Percentiles rank a stretch among this genome's conserved stretches.
Conservation (phyloP, 2,329 filamentous ascomycete species). For the Rhynchosporium secalis region DNA sequence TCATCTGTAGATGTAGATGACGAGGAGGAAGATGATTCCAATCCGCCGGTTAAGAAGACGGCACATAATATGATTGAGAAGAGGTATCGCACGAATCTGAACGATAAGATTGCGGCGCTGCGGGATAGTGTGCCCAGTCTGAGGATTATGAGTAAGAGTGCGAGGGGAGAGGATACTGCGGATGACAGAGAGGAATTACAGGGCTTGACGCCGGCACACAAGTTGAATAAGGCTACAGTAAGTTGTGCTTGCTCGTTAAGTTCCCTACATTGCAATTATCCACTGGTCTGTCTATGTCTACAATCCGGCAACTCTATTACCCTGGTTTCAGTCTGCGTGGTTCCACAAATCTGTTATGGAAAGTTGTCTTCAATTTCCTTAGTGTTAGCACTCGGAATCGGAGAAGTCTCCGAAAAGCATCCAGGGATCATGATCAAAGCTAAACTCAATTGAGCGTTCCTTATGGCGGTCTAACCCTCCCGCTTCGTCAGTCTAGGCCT, state of each 20-base stretch:
- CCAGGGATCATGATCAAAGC: not conserved
- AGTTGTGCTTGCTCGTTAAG: conserved; percentile 24
- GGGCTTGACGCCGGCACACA: conserved; percentile 83
- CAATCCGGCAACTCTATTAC: not conserved
- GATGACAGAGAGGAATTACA: conserved; percentile 79
- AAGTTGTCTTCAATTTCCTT: not conserved
- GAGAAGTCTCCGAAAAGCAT: not conserved
- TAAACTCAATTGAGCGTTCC: not conserved
- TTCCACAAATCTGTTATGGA: not conserved
- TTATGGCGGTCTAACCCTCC: not conserved
- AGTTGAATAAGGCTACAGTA: conserved; percentile 95
- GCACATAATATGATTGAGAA: conserved; percentile 99
- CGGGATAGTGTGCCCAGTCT: conserved; percentile 90
- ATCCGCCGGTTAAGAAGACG: conserved; percentile 75
- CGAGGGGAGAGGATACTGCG: conserved; percentile 65
- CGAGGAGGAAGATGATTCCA: conserved; percentile 61
- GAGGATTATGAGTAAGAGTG: conserved; percentile 76
- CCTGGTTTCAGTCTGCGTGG: not conserved
- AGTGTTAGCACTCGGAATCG: not conserved
- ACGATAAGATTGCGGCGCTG: conserved; percentile 93
- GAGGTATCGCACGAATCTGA: conserved; percentile 91
- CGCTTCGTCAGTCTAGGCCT: not conserved
- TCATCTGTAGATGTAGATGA: conserved; percentile 61
- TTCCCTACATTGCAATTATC: not conserved
- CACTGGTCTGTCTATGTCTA: not conserved